Evolutionary conservation across 805 yeast genomes (phyloP), one percentile per base, ranked within the genome.

Genomic region (Candida berthetii): DNA sequence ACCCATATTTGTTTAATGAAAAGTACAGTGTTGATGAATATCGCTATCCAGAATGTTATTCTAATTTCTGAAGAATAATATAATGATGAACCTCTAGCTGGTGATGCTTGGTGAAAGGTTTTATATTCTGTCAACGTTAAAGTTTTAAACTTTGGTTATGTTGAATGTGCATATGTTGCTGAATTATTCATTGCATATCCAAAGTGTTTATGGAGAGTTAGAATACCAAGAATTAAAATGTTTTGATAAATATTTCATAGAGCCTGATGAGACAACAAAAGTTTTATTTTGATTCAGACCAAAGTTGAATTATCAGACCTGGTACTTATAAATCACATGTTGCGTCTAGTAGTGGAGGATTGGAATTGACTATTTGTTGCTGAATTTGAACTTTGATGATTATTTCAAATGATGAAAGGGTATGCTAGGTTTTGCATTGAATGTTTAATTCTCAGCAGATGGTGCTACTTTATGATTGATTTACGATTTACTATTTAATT

Each of bases 201-300:
- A 9, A 42, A 41, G n/a, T 4, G 41, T 31, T 37, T 27, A 37
- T 1, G 63, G 71, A 3, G 60, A 4, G 60, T 62, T n/a, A 63
- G 66, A n/a, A 71, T 81, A 18, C 80, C 83, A 15, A 65, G 69
- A 44, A 19, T 64, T 78, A 40, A 64, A 82, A 48, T 84, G 84
- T 1, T 73, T 76, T 48, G 82, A 77, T 35, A 78, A 79, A 52
- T 68, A 75, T 1, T 65, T 62, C 42, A 51, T 76, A 28, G 64
- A 61, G 17, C 62, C 74, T 9, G 76, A 76, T 1, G 60, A 61
- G 27, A 47, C 63, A 1, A 59, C 57, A 3, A 53, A 54, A 16
- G 64, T 74, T 7, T n/a, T 53, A 50, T 14, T 78, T 78, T 48
- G 64, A 68, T 0, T 65, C 55, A 17, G 64, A 69, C 14, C 80